Evolutionary conservation across 2,329 filamentous ascomycete species (phyloP).

Genomic region (Fusarium guadeloupense): DNA sequence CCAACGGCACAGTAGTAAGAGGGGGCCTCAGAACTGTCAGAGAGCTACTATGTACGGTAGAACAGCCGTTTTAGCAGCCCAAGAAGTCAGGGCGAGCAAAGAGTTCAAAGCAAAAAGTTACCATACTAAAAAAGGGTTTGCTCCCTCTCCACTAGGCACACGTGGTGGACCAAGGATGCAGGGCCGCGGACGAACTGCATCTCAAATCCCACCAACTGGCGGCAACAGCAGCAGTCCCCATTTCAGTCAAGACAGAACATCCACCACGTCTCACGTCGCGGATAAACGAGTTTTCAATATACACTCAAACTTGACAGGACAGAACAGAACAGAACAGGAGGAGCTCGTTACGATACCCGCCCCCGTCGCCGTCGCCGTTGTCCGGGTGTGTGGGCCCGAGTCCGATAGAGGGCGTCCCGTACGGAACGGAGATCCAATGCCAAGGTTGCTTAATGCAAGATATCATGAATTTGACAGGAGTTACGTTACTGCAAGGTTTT

Average conservation of each 20-base stretch:
- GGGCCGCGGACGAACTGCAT: slow-evolving; percentile 40
- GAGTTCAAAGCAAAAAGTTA: not conserved
- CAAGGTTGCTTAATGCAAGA: slow-evolving; percentile 2
- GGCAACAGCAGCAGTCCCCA: too few relatives aligned
- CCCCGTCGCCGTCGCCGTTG: slow-evolving; percentile 2
- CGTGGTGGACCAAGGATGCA: slow-evolving; percentile 42
- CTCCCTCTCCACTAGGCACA: slow-evolving; percentile 31
- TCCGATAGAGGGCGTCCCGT: not conserved
- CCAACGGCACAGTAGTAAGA: not conserved
- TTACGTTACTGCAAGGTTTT: slow-evolving; percentile 1
- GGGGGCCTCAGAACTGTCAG: slow-evolving; percentile 18
- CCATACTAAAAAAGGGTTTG: not conserved
- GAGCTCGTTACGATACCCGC: not conserved
- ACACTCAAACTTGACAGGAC: not conserved
- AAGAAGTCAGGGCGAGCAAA: slow-evolving; percentile 15
- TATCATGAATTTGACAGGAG: slow-evolving; percentile 14
- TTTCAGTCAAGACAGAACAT: not conserved
- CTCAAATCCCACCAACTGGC: slow-evolving; percentile 36
- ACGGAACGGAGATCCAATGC: not conserved
- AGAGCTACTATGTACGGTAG: slow-evolving; percentile 18
- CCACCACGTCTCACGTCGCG: slow-evolving; percentile 1
- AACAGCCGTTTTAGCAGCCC: not conserved
- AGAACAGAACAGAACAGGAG: too few relatives aligned
- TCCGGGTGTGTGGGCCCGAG: slow-evolving; percentile 15
- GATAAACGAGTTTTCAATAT: not conserved